A percentile compares a stretch with the other conserved stretches of the same genome.
Evolutionary conservation across 106 monocot species (phyloP).

Genomic region (Allium cepa): DNA sequence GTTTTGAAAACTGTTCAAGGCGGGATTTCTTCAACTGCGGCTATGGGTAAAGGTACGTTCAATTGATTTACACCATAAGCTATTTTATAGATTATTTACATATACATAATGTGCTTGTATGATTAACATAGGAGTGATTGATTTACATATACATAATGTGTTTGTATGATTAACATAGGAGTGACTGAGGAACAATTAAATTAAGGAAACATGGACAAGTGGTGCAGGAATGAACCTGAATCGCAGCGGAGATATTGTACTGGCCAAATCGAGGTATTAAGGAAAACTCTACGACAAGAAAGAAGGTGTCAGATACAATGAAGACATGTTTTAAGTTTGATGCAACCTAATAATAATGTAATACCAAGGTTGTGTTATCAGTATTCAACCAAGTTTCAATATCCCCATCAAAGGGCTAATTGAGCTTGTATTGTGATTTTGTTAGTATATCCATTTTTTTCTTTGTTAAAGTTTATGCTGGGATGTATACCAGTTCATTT

Average conservation of each 20-base stretch:
- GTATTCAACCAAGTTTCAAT: no score
- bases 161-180: slow-evolving; percentile 31
- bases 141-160: background rate
- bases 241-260: slow-evolving; percentile 19
- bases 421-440: no score
- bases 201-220: slow-evolving; percentile 50
- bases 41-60: slow-evolving; percentile 86
- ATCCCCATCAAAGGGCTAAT: no score
- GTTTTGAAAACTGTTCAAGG: slow-evolving; percentile 91
- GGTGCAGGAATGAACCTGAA: slow-evolving; percentile 18
- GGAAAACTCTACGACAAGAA: background rate
- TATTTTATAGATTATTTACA: background rate
- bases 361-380: no score
- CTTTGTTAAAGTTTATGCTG: no score
- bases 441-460: no score
- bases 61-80: background rate
- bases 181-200: slow-evolving; percentile 96
- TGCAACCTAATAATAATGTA: no score
- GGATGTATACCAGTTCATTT: no score
- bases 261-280: slow-evolving; percentile 72
- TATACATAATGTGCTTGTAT: background rate
- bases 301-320: no score
- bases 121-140: background rate
- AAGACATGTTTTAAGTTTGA: no score
- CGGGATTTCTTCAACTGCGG: slow-evolving; percentile 90